Base-by-base conservation (phyloP, 805 yeast species). In the Nakazawaea anatomiae region DNA sequence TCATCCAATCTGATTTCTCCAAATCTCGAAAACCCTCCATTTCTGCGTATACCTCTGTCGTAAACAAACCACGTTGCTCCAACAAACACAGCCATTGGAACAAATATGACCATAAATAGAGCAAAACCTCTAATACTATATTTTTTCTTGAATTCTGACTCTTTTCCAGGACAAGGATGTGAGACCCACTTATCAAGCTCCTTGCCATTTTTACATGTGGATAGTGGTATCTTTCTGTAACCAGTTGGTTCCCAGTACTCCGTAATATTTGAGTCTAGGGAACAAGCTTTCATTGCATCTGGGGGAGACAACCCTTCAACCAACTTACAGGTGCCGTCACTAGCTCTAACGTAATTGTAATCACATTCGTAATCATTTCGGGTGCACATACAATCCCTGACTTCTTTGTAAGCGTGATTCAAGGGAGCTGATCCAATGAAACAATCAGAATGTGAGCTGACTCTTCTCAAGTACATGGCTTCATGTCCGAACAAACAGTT, bases 311-410 rank as follows among this genome's bases (percentile, higher is more conserved):
- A 71, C 0, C 97, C 97, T 25, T 75, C 71, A n/a, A 90, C 87
- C 40, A 90, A 76, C 62, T 81, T 81, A 70, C 99, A 94, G 3
- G 94, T 86, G 25, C 96, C 96, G 61, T 89, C 96, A 1, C 61
- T 56, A 47, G 82, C 83, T 53, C 85, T 75, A 52, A 68, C 78
- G 65, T 74, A 91, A 67, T 91, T 91, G 71, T 83, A 89, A 65
- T 94, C 99, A 76, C 99, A 94, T 67, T 94, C 99, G 62, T 72
- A 94, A 61, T 92, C 99, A 48, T 78, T 77, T 66, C 96, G 78
- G 0, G 94, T 76, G 70, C 99, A 94, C 1, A 85, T 63, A 70
- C 99, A 94, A 64, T 87, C 83, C 53, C 80, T 72, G 9, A 77
- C 63, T 10, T 77, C 71, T 56, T 74, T 76, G 60, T 73, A 78